Base-by-base conservation (phyloP, 2,329 filamentous ascomycete genomes). In the Neonectria neomacrospora region DNA sequence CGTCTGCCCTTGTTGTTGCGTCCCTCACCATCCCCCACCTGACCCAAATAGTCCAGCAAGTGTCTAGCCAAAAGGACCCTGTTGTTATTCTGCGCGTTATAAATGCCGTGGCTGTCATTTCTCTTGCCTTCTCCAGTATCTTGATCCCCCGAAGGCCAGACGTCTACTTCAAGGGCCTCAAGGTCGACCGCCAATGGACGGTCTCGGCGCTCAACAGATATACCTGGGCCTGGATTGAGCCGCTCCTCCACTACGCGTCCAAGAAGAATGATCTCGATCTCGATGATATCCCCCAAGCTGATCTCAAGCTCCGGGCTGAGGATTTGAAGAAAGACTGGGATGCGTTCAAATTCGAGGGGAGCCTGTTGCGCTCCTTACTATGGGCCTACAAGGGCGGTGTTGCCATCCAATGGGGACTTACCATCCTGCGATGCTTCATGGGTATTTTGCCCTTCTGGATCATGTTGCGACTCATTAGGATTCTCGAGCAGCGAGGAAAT, bases 381-480 rank as follows among this genome's bases (percentile, higher is more conserved):
- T 75, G 82, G 44, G 84, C 85, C 1, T 90, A 93, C 73, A 85
- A 84, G 64, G 75, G 76, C 23, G 75, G 80, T 1, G 81, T 94
- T 41, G 68, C 81, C 1, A 58, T 86, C 9, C 91, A 94, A 76
- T 89, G 86, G 80, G 48, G 78, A 2, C 73, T 91, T 8, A 88
- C 87, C 12, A 63, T 87, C 1, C 64, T 83, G 7, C 81, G 83
- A 20, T 85, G 86, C 9, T 69, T 90, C 30, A 70, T 91, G n/a
- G 88, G 87, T 58, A 89, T 94, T 61, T 85, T 87, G 0, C 92
- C 92, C 0, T 92, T 93, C 71, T 87, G 90, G 75, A 85, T 89
- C 28, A 87, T 92, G 66, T 82, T 90, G 61, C 85, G 86, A 50
- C 84, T 95, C 12, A 83, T 95, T 20, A 82, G 82, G 34, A 82